Evolutionary conservation across 306 rosid species (phyloP).

Genomic region (Hippophae rhamnoides): DNA sequence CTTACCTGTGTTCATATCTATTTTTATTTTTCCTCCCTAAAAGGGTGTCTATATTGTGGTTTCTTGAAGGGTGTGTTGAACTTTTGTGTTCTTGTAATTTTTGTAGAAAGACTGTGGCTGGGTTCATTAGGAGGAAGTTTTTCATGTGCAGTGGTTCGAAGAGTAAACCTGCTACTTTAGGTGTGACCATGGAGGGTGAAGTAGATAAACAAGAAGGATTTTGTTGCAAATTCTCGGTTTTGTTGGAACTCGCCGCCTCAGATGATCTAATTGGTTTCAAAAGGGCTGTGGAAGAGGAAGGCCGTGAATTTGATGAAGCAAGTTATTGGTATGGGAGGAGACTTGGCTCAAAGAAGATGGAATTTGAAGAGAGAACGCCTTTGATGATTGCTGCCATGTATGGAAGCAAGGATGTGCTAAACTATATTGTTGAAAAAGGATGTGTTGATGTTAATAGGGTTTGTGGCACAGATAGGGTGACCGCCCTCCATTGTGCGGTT

Average conservation of each 20-base stretch:
- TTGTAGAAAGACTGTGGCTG: constrained; percentile 14
- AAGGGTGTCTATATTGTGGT: background rate
- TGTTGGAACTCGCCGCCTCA: constrained; percentile 55
- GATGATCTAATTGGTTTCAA: constrained; percentile 52
- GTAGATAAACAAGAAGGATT: constrained; percentile 30
- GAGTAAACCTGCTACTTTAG: constrained; percentile 39
- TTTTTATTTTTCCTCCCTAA: background rate
- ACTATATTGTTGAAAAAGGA: constrained; percentile 43
- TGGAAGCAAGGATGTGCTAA: constrained; percentile 57
- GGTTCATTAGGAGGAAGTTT: constrained; percentile 9
- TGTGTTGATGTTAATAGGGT: constrained; percentile 48
- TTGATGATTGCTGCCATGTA: constrained; percentile 80
- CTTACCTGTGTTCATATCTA: background rate
- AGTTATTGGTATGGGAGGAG: constrained; percentile 75
- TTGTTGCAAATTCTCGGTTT: constrained; percentile 23
- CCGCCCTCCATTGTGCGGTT: constrained; percentile 80
- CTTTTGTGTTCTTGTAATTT: constrained; percentile 1
- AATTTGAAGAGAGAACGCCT: constrained; percentile 67
- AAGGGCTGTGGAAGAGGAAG: constrained; percentile 51
- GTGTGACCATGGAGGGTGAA: constrained; percentile 37
- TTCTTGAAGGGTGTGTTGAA: constrained; percentile 5
- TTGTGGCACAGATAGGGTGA: constrained; percentile 55
- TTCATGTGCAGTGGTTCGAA: constrained; percentile 66
- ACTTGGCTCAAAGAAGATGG: constrained; percentile 51
- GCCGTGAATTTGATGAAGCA: constrained; percentile 40